phyloP scores from a whole-genome alignment of 2,329 filamentous ascomycete species.

The Didymella glomerata region DNA sequence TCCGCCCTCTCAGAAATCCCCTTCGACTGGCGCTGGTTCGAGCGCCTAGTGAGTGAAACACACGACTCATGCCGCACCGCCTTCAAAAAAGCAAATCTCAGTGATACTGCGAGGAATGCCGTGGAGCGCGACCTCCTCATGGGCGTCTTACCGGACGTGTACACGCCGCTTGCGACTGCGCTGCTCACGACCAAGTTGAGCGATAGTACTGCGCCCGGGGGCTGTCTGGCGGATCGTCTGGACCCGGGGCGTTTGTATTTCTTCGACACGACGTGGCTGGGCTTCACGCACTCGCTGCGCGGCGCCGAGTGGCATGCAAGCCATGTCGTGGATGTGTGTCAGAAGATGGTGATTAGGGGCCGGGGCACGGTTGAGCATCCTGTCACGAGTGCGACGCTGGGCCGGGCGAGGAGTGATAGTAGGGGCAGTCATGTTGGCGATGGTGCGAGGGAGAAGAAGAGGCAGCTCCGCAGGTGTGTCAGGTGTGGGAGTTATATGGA shows the following conservation, averaged over 20 bases:
- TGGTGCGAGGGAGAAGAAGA: conserved; percentile 24
- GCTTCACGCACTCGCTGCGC: conserved; percentile 66
- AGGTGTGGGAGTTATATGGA: conserved; percentile 58
- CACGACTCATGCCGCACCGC: conserved; percentile 70
- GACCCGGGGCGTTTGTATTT: conserved; percentile 76
- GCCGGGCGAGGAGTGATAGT: conserved; percentile 35
- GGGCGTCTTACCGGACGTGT: conserved; percentile 60
- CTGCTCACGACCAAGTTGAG: conserved; percentile 55
- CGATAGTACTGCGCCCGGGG: conserved; percentile 45
- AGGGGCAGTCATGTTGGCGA: conserved; percentile 25
- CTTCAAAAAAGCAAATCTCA: conserved; percentile 58
- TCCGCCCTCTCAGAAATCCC: conserved; percentile 49
- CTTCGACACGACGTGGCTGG: conserved; percentile 74
- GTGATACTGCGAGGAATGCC: conserved; percentile 56
- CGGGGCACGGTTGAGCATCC: conserved; percentile 39
- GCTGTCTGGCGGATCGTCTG: conserved; percentile 64
- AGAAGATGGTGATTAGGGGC: conserved; percentile 58
- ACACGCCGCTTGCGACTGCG: conserved; percentile 58
- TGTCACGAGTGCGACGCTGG: conserved; percentile 8
- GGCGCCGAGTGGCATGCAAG: conserved; percentile 68
- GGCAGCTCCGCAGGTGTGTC: conserved; percentile 50
- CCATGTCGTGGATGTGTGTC: conserved; percentile 66
- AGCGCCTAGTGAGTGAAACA: conserved; percentile 64
- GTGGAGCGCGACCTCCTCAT: conserved; percentile 64
- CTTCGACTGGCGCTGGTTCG: conserved; percentile 57